phyloP scores from a whole-genome alignment of 352 stramenopile genomes.

The Hyphochytrium catenoides region DNA sequence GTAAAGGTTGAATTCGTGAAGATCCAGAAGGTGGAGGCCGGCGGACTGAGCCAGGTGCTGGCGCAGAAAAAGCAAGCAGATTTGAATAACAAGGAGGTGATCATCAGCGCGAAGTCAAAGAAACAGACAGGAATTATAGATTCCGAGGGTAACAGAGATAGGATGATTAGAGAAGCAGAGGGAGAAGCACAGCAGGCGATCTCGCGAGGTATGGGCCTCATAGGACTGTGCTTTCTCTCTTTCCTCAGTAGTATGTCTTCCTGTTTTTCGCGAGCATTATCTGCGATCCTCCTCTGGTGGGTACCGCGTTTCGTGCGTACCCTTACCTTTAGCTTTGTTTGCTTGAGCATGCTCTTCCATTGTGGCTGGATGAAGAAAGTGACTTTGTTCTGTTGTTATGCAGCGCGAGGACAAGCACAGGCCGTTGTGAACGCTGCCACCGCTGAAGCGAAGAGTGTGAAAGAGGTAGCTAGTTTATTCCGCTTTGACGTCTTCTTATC shows the following conservation, averaged over 20 bases:
- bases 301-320: too few species aligned
- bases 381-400: background rate
- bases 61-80: conserved; percentile 16
- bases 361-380: too few species aligned
- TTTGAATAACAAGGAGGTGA: conserved; percentile 17
- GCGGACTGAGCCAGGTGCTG: conserved; percentile 12
- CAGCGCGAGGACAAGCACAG: conserved; percentile 13
- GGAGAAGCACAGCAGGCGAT: conserved; percentile 12
- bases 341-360: too few species aligned
- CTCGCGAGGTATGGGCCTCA: conserved; percentile 5
- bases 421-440: conserved; percentile 14
- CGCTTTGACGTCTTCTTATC: background rate
- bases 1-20: conserved; percentile 18
- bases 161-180: conserved; percentile 15
- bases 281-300: too few species aligned
- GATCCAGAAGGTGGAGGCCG: conserved; percentile 15
- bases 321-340: too few species aligned
- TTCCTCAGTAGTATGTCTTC: background rate
- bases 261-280: too few species aligned
- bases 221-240: background rate
- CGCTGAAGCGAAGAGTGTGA: conserved; percentile 11
- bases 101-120: conserved; percentile 14
- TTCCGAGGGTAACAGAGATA: conserved; percentile 14
- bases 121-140: conserved; percentile 18
- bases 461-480: conserved; percentile 3